Conservation (phyloP, 257 asterid genomes). For the Cinchona pubescens region DNA sequence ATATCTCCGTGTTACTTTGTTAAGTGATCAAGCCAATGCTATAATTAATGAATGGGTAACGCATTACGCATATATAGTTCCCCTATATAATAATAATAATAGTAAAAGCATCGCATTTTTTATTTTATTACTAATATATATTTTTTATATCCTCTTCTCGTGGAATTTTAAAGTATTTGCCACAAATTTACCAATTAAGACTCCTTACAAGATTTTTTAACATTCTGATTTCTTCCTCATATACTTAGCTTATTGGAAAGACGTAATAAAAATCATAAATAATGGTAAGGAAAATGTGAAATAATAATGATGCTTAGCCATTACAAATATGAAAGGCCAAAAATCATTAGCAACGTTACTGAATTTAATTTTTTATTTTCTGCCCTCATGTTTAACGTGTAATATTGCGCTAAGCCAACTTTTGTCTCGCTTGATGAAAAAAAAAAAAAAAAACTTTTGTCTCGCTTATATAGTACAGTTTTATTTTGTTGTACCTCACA, state of each 20-base stretch:
- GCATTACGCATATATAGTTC: no score
- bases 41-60: no score
- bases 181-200: background rate
- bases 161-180: background rate
- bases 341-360: background rate
- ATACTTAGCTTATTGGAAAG: background rate
- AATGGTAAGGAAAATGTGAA: background rate
- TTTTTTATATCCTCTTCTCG: no score
- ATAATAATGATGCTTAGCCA: background rate
- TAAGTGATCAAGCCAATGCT: background rate
- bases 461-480: no score
- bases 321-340: background rate
- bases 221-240: background rate
- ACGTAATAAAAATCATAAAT: background rate
- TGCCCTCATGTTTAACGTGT: constrained; percentile 17
- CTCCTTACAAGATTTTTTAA: background rate
- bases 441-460: no score
- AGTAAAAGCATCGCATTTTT: background rate
- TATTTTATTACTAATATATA: background rate
- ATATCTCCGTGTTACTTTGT: background rate
- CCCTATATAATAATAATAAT: no score
- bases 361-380: background rate
- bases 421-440: background rate
- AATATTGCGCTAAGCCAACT: background rate
- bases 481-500: background rate